Base-by-base conservation (phyloP, 208 protist species). In the Acanthamoeba triangularis region DNA sequence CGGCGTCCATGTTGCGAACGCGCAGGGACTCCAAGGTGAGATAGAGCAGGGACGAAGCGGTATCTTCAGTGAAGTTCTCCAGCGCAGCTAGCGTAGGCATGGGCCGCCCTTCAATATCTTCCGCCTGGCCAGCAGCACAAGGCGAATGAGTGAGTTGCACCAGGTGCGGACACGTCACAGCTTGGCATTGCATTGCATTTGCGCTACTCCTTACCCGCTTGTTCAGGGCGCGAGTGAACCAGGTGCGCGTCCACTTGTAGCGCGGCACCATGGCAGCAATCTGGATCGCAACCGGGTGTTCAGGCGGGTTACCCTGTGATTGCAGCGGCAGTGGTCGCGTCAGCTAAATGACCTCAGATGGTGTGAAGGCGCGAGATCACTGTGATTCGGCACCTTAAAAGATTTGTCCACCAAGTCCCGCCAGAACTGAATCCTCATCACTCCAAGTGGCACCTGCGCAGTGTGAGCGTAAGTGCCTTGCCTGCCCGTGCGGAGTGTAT, bases 31-130 rank as follows among this genome's bases (percentile, higher is more conserved):
- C 80, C 18, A 95, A n/a, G 18, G 93, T 61, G 74, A 95, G 93
- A 59, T 95, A 95, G 78, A 95, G 78, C 11, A 95, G 74, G 20
- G 93, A 92, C 20, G 93, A 95, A 25, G 52, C 3, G 3, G 93
- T 95, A 59, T 91, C 80, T 30, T 95, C 93, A 4, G 78, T n/a
- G 30, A 91, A 95, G 30, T 20, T 78, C 44, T 95, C 93, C 13
- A 95, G 25, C n/a, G 76, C 93, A 10, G 74, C 59, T 6, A 95
- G 56, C 20, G 65, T 93, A 7, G 63, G 87, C 10, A 93, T 78
- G 8, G 87, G 87, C 16, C 87, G 56, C 13, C 44, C 44, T 49
- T 93, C 63, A 16, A 93, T 49, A 44, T 93, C 87, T 28, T 69
- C 87, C 6, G 56, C 87, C 87, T 93, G 47, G 14, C 37, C 35